Conservation (phyloP, 2,329 filamentous ascomycete genomes). For the Neurospora crassa region DNA sequence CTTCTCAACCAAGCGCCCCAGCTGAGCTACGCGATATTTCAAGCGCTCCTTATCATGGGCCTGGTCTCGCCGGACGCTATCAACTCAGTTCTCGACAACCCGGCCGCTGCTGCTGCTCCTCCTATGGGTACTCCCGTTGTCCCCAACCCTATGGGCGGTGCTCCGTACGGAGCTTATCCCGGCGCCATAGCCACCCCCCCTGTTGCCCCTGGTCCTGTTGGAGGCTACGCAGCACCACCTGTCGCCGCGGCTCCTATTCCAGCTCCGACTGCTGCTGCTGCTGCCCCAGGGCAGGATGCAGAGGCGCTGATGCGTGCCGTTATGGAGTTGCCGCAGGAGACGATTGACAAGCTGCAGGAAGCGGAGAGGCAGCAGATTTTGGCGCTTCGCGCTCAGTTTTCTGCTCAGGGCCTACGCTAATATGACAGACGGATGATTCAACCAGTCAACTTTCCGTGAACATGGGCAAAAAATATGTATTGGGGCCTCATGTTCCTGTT, state of each 20-base stretch:
- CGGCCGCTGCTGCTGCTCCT: conserved; percentile 32
- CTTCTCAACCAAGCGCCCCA: conserved; percentile 84
- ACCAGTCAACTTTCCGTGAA: background rate
- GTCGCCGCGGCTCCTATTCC: conserved; percentile 27
- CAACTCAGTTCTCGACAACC: conserved; percentile 64
- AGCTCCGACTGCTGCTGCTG: conserved; percentile 26
- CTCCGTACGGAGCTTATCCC: conserved; percentile 26
- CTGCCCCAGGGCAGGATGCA: conserved; percentile 41
- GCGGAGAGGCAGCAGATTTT: conserved; percentile 72
- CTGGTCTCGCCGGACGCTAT: conserved; percentile 81
- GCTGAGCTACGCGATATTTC: conserved; percentile 89
- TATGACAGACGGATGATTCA: background rate
- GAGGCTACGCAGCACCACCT: conserved; percentile 36
- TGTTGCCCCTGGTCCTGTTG: conserved; percentile 25
- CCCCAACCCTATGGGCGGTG: conserved; percentile 17
- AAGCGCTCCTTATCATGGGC: conserved; percentile 84
- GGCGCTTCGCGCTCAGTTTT: conserved; percentile 58
- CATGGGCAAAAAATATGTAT: background rate
- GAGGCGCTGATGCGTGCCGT: conserved; percentile 73
- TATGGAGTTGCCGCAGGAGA: conserved; percentile 66
- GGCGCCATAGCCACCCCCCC: conserved; percentile 39
- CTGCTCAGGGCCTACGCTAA: conserved; percentile 14
- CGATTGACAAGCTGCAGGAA: conserved; percentile 70
- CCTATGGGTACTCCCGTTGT: conserved; percentile 24
- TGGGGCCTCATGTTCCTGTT: background rate